Evolutionary conservation across 2,329 filamentous ascomycete species (phyloP).

Genomic region (Hypoxylon sp.): DNA sequence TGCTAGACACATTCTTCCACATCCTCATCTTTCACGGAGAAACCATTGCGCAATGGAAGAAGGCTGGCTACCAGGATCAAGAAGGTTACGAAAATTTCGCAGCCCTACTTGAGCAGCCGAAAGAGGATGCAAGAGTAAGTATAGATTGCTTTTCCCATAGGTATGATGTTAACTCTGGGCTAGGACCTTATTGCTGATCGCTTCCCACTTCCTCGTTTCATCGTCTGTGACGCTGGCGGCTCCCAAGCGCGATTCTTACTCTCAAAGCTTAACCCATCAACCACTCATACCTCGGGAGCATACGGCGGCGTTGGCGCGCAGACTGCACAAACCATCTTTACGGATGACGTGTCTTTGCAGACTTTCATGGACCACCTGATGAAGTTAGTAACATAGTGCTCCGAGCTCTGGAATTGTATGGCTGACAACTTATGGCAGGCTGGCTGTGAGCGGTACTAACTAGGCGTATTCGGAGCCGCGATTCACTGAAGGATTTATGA

Average conservation of each 20-base stretch:
- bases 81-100: slow-evolving; percentile 98
- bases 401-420: neutral
- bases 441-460: slow-evolving; percentile 76
- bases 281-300: slow-evolving; percentile 92
- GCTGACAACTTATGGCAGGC: slow-evolving; percentile 55
- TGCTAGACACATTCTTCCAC: slow-evolving; percentile 99
- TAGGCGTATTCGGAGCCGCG: slow-evolving; percentile 53
- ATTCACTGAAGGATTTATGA: slow-evolving; percentile 5
- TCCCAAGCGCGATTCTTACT: slow-evolving; percentile 97
- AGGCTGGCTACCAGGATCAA: slow-evolving; percentile 97
- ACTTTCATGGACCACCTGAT: slow-evolving; percentile 99
- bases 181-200: slow-evolving; percentile 97
- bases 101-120: slow-evolving; percentile 87
- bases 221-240: slow-evolving; percentile 97
- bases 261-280: slow-evolving; percentile 97
- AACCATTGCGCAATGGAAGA: slow-evolving; percentile 97
- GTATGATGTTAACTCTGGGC: slow-evolving; percentile 44
- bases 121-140: slow-evolving; percentile 93
- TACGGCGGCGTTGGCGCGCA: slow-evolving; percentile 90
- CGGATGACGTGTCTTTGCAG: slow-evolving; percentile 96
- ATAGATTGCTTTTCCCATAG: slow-evolving; percentile 15
- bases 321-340: slow-evolving; percentile 98
- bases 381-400: slow-evolving; percentile 77
- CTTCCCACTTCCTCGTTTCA: slow-evolving; percentile 98
- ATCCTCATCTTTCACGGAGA: slow-evolving; percentile 99